These are phyloP conservation scores for Candida krabiensis DNA, from an alignment of 805 yeast genomes.

Conservation along the genomic window DNA sequence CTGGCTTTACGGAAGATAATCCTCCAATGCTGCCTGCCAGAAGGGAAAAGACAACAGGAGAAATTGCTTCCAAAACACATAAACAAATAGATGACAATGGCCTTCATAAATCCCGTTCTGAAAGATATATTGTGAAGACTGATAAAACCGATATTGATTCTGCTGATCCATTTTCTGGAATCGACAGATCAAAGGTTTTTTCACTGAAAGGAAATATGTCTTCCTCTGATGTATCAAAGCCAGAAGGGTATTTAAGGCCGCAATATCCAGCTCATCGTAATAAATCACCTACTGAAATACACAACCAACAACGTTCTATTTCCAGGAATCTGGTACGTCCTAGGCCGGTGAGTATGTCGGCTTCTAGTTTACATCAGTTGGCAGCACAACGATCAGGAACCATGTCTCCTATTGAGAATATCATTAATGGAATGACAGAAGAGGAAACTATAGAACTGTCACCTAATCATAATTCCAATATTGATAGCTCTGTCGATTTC, in stretches of 20 bases:
- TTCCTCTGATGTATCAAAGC: constrained; percentile 9
- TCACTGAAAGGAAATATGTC: constrained; percentile 18
- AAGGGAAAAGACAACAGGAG: constrained; percentile 19
- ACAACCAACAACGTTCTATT: constrained; percentile 2
- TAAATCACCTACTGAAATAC: constrained; percentile 11
- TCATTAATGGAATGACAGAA: constrained; percentile 31
- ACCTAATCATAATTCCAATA: constrained; percentile 28
- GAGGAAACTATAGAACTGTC: constrained; percentile 35
- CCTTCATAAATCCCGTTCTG: constrained; percentile 20
- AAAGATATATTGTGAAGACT: constrained; percentile 6
- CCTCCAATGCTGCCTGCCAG: constrained; percentile 16
- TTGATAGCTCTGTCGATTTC: constrained; percentile 40
- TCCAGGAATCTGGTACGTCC: constrained; percentile 8
- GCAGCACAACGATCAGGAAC: constrained; percentile 9
- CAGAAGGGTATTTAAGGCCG: constrained; percentile 10
- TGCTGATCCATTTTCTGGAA: constrained; percentile 42
- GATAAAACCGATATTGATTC: constrained; percentile 3
- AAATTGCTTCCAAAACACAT: neutral
- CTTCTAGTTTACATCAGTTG: constrained; percentile 21
- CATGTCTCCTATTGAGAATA: constrained; percentile 20
- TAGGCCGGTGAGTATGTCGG: constrained; percentile 40
- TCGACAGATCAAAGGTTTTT: constrained; percentile 40
- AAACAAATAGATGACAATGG: constrained; percentile 5
- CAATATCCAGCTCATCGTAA: constrained; percentile 4
- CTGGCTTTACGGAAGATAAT: constrained; percentile 2